Base-by-base conservation (phyloP, 352 stramenopile species). In the Globisporangium splendens region DNA sequence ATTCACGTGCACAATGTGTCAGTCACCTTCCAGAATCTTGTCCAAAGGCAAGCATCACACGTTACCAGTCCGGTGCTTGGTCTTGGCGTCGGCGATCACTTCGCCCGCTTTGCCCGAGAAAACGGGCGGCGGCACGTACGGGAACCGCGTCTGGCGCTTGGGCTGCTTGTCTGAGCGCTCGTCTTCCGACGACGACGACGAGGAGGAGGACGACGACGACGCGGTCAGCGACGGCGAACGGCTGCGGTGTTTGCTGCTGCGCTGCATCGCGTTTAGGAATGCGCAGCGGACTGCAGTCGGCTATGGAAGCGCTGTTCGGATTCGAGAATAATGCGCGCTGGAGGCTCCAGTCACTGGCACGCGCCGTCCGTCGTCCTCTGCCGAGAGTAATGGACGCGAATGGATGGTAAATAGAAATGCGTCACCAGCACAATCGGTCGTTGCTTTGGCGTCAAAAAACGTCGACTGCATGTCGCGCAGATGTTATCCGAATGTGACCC, bases 11-110 rank as follows among this genome's bases (percentile, higher is more conserved):
- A 24, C 47, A 53, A 24, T 21, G 17, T 18, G 14, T 44, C 17
- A 54, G 48, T 44, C 49, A 7, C 21, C n/a, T 41, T 41, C 12
- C 35, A 13, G 35, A 41, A 7, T 41, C 35, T 41, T 12, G 7
- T 41, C 18, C n/a, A n/a, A n/a, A n/a, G n/a, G n/a, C n/a, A n/a
- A n/a, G n/a, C n/a, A n/a, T n/a, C n/a, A n/a, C 24, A 49, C 42
- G n/a, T 14, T 71, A 93, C 83, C 83, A 24, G 80, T 86, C 65
- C 83, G 83, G 44, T 93, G 80, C 31, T 82, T 83, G 50, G 75
- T 76, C 65, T 93, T 93, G 43, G 77, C 78, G 52, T 78, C 78
- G 22, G 63, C 64, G 1, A 93, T 59, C 13, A 75, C 69, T 12
- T 69, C 68, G 18, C 70, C 63, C 31, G 86, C 70, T 58, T 88